These are phyloP conservation scores for Cyberlindnera americana DNA, from an alignment of 805 yeast genomes.

Conservation along the genomic window DNA sequence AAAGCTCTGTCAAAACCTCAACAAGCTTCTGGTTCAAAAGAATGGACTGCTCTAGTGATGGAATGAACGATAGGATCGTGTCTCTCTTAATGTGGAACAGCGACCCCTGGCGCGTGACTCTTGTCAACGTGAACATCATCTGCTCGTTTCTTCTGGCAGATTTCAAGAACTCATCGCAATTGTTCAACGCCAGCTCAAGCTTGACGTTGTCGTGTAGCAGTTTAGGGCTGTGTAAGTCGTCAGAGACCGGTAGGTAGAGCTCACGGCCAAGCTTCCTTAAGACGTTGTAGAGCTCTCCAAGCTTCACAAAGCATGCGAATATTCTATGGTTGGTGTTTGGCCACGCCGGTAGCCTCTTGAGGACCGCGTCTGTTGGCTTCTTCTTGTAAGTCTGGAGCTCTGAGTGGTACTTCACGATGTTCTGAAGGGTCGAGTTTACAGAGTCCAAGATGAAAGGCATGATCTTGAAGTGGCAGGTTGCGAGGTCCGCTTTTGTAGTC, in stretches of 20 bases:
- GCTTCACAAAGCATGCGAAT: conserved; percentile 34
- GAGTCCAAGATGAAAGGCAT: conserved; percentile 26
- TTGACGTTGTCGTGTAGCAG: conserved; percentile 29
- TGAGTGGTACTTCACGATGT: conserved; percentile 22
- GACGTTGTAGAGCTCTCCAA: conserved; percentile 41
- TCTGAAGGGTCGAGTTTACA: conserved; percentile 24
- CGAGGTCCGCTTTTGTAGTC: conserved; percentile 25
- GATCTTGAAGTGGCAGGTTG: conserved; percentile 28
- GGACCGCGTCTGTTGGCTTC: conserved; percentile 17
- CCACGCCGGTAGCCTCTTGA: conserved; percentile 35
- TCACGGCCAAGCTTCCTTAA: conserved; percentile 41
- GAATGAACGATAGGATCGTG: conserved; percentile 31
- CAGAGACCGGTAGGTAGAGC: conserved; percentile 35
- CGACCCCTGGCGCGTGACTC: conserved; percentile 38
- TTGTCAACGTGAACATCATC: conserved; percentile 39
- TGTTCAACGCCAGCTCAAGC: conserved; percentile 27
- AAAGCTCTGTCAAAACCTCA: conserved; percentile 10
- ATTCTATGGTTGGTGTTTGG: conserved; percentile 44
- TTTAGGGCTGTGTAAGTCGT: conserved; percentile 39
- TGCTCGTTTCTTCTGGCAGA: conserved; percentile 41
- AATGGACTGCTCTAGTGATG: conserved; percentile 9
- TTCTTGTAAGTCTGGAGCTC: conserved; percentile 27
- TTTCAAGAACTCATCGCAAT: conserved; percentile 37
- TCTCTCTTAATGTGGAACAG: conserved; percentile 31
- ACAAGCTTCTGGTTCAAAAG: conserved; percentile 10